A percentile compares a stretch with the other conserved stretches of the same genome.
These are phyloP conservation scores for Nakataea oryzae DNA, from an alignment of 2,329 filamentous ascomycete genomes.

Conservation along the genomic window DNA sequence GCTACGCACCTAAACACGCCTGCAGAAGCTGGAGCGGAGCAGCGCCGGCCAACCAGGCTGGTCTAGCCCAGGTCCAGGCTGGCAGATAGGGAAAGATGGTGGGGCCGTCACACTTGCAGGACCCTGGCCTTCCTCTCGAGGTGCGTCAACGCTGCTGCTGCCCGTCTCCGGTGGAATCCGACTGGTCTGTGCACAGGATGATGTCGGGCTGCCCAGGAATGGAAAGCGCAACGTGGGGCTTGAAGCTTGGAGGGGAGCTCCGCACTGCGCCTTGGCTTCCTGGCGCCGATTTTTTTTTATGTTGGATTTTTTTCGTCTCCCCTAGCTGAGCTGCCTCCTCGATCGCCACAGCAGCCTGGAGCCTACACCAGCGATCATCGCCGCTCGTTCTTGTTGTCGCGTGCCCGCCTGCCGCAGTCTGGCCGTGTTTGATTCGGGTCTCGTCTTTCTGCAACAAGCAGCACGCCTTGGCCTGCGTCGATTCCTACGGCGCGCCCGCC, in stretches of 20 bases:
- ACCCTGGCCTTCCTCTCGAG: too few species aligned
- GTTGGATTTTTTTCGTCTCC: too few species aligned
- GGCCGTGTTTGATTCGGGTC: neutral
- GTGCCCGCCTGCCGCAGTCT: too few species aligned
- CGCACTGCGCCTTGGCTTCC: neutral
- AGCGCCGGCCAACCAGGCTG: too few species aligned
- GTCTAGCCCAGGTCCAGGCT: too few species aligned
- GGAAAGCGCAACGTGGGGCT: neutral
- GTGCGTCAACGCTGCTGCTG: neutral
- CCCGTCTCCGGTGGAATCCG: neutral
- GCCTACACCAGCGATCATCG: neutral
- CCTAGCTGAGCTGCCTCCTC: too few species aligned
- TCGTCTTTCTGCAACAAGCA: neutral
- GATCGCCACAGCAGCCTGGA: neutral
- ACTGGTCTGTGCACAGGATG: neutral
- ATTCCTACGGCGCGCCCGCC: too few species aligned
- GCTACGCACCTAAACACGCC: too few species aligned
- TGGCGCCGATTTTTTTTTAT: neutral
- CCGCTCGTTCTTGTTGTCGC: neutral
- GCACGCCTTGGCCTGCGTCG: neutral
- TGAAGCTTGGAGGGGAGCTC: neutral
- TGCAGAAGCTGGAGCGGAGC: too few species aligned
- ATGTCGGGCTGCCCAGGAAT: neutral
- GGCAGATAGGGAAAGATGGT: neutral
- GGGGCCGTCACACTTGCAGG: neutral